Base-by-base conservation (phyloP, 1,284 basidiomycete genomes). In the Exobasidium cylindrosporum region DNA sequence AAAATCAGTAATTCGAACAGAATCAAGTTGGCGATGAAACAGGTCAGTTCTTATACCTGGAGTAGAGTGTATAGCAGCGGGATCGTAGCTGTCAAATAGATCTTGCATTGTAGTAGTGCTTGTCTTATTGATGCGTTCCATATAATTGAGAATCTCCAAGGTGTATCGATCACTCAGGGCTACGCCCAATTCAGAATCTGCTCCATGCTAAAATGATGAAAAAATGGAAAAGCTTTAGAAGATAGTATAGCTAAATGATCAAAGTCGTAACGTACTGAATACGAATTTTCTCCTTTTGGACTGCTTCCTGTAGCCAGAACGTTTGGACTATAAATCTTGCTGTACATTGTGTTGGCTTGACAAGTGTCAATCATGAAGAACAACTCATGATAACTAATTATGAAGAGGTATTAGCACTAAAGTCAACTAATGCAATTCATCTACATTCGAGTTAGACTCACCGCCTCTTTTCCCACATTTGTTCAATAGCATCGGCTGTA, bases 281-380 rank as follows among this genome's bases (percentile, higher is more conserved):
- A 97, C 0, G 92, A 96, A 78, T 89, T 97, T 81, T 98, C 89
- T 43, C 86, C 89, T n/a, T 95, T 84, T 55, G 85, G 81, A 5
- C 91, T 91, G 0, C 91, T 94, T 0, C 94, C 96, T 0, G 92
- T 94, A 0, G 95, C 93, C 5, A 97, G 86, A 49, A 98, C 89
- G 74, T 97, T 94, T 0, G 95, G 94, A 1, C 91, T 94, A 82
- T 97, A 97, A 72, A 97, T 88, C 73, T 92, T 90, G 49, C 89
- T 88, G 77, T 91, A 96, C 87, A 98, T 89, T 0, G 92, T 92
- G 76, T 93, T 96, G 26, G 95, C 96, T 81, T 98, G 94, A 75
- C 96, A 98, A 0, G 95, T 98, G 79, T 99, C 95, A 68, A 96
- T 89, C 90, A 97, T 96, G 83, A 97, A 97, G 74, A 98, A 86